These are phyloP conservation scores for Saitozyma podzolica DNA, from an alignment of 768 basidiomycete genomes.

Conservation along the genomic window DNA sequence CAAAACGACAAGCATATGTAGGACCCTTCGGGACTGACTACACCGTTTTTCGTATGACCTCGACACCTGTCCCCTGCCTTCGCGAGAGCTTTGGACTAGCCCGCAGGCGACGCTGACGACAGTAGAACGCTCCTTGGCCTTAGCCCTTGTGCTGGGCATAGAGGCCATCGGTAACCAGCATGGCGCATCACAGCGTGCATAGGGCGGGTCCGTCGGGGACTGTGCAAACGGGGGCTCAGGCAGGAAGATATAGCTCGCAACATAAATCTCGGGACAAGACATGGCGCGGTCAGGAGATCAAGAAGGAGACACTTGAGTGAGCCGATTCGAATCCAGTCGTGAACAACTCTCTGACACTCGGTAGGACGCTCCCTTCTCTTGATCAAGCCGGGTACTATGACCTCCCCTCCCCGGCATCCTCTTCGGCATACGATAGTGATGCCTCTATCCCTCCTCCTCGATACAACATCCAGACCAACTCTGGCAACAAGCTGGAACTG, in stretches of 20 bases:
- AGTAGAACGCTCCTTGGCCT: no score
- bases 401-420: conserved; percentile 20
- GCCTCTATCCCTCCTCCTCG: conserved; percentile 10
- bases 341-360: background rate
- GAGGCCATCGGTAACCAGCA: no score
- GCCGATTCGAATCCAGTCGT: background rate
- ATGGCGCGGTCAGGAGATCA: background rate
- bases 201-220: no score
- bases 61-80: background rate
- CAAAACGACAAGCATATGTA: conserved; percentile 51
- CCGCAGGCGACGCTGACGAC: no score
- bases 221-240: no score
- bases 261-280: background rate
- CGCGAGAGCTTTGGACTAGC: no score
- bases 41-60: conserved; percentile 39
- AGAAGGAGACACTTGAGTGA: background rate
- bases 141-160: no score
- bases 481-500: conserved; percentile 44
- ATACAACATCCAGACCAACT: conserved; percentile 34
- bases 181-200: no score
- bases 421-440: conserved; percentile 14
- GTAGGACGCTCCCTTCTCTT: conserved; percentile 38
- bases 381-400: conserved; percentile 39
- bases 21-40: conserved; percentile 48
- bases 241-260: no score